Evolutionary conservation across 805 yeast genomes (phyloP).

Genomic region (Schizosaccharomyces osmophilus): DNA sequence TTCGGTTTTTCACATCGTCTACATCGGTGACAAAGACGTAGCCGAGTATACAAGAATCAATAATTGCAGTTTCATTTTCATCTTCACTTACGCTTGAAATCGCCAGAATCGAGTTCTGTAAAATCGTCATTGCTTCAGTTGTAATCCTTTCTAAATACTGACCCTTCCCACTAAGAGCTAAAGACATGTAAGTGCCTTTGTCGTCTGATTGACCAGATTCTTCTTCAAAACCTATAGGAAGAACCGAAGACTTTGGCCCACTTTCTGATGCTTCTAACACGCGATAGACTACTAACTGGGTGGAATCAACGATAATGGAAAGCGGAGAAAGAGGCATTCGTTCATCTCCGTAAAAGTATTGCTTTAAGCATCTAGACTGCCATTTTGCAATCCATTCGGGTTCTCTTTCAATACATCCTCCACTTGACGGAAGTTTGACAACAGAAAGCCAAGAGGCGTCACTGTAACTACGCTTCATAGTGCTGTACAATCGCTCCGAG

Average conservation of each 20-base stretch:
- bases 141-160: conserved; percentile 4
- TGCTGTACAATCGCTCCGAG: conserved; percentile 42
- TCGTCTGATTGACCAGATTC: conserved; percentile 8
- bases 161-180: not conserved
- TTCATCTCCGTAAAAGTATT: conserved; percentile 67
- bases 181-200: conserved; percentile 2
- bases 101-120: conserved; percentile 61
- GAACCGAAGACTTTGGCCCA: conserved; percentile 10
- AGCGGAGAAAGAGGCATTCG: conserved; percentile 56
- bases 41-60: conserved; percentile 43
- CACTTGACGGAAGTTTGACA: conserved; percentile 42
- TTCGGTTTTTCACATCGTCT: conserved; percentile 46
- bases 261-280: conserved; percentile 16
- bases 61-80: conserved; percentile 24
- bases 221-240: conserved; percentile 14
- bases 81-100: conserved; percentile 26
- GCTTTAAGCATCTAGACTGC: conserved; percentile 58
- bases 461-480: conserved; percentile 25
- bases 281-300: conserved; percentile 35
- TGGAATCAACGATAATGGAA: conserved; percentile 47
- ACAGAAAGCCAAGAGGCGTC: conserved; percentile 16
- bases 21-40: conserved; percentile 22
- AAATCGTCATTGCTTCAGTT: conserved; percentile 16
- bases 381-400: conserved; percentile 40
- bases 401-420: conserved; percentile 56